A percentile compares a stretch with the other conserved stretches of the same genome.
Evolutionary conservation across 2,329 filamentous ascomycete genomes (phyloP).

Genomic region (Sarocladiaceae sp.): DNA sequence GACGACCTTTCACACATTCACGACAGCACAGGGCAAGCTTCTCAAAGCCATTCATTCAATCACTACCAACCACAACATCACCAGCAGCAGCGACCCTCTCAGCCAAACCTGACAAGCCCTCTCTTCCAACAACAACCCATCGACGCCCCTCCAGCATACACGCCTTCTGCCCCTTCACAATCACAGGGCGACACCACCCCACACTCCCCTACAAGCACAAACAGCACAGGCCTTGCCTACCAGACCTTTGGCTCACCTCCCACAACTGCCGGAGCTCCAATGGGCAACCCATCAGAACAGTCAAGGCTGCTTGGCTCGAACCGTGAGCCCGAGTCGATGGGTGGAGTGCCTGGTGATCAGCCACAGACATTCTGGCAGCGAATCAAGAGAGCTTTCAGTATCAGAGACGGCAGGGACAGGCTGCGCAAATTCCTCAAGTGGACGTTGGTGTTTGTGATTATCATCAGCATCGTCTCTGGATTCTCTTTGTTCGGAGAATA

Average conservation of each 20-base stretch:
- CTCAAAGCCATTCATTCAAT: neutral
- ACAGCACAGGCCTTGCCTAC: conserved; percentile 25
- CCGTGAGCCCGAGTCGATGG: conserved; percentile 41
- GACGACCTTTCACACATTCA: conserved; percentile 6
- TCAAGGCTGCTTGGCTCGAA: conserved; percentile 31
- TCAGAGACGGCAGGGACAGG: conserved; percentile 16
- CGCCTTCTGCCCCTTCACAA: conserved; percentile 30
- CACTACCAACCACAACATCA: conserved; percentile 6
- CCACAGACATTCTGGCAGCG: conserved; percentile 23
- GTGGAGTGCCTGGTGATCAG: conserved; percentile 18
- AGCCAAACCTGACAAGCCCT: conserved; percentile 8
- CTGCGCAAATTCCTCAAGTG: conserved; percentile 24
- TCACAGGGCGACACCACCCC: conserved; percentile 21
- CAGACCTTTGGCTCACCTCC: conserved; percentile 32
- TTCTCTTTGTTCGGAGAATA: conserved; percentile 13
- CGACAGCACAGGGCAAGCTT: neutral
- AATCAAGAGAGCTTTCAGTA: conserved; percentile 15
- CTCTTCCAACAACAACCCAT: conserved; percentile 18
- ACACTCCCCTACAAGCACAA: neutral
- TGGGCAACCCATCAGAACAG: conserved; percentile 37
- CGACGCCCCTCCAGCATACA: conserved; percentile 46
- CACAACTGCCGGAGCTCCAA: conserved; percentile 20
- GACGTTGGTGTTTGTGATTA: conserved; percentile 24
- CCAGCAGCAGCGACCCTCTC: too few relatives aligned
- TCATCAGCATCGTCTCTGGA: conserved; percentile 24